phyloP scores from a whole-genome alignment of 805 yeast species.

The Starmera quercuum region DNA sequence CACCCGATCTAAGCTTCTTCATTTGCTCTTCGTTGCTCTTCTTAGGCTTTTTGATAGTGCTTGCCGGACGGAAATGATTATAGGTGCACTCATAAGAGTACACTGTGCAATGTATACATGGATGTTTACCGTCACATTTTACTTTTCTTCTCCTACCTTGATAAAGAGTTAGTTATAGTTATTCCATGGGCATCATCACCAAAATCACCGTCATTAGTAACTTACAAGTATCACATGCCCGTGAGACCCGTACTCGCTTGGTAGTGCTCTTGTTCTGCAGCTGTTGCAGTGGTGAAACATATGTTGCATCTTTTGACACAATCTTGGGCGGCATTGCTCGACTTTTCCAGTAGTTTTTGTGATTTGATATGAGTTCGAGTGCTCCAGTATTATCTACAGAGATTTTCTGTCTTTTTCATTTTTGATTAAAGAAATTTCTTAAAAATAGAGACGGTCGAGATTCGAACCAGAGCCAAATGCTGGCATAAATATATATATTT shows the following conservation, averaged over 20 bases:
- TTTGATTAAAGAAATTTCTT: neutral
- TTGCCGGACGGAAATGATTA: conserved; percentile 56
- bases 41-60: conserved; percentile 33
- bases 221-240: conserved; percentile 66
- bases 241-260: conserved; percentile 50
- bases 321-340: conserved; percentile 1
- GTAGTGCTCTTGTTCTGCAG: conserved; percentile 10
- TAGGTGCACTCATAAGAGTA: conserved; percentile 80
- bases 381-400: neutral
- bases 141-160: conserved; percentile 45
- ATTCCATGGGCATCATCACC: neutral
- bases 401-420: neutral
- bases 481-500: too few relatives aligned
- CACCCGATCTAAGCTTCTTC: conserved; percentile 26
- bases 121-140: conserved; percentile 73
- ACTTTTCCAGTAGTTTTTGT: neutral
- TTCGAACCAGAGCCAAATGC: neutral
- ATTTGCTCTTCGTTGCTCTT: conserved; percentile 22
- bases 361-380: neutral
- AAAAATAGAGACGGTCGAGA: conserved; percentile 36
- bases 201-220: conserved; percentile 13
- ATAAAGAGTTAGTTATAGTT: neutral
- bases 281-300: neutral
- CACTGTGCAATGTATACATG: conserved; percentile 78
- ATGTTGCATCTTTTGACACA: neutral